A percentile compares a stretch with the other conserved stretches of the same genome.
Conservation (phyloP, 257 asterid genomes). For the Verbena officinalis region DNA sequence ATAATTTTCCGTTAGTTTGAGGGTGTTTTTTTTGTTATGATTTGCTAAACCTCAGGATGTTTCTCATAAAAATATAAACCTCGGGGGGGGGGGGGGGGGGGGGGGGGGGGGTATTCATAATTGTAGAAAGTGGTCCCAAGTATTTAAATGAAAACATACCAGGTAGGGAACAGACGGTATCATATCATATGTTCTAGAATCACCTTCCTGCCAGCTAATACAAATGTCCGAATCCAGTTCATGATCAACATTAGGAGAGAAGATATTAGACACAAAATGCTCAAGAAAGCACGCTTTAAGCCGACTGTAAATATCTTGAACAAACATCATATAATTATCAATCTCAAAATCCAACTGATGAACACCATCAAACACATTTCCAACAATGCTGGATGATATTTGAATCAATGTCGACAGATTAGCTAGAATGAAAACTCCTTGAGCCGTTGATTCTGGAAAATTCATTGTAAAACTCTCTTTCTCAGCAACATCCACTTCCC, state of each 20-base stretch:
- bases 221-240: conserved; percentile 35
- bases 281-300: conserved; percentile 49
- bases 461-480: conserved; percentile 40
- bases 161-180: conserved; percentile 66
- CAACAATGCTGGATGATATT: conserved; percentile 43
- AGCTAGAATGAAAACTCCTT: conserved; percentile 57
- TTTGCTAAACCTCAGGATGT: too few species aligned
- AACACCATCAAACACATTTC: conserved; percentile 43
- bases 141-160: conserved; percentile 40
- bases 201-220: conserved; percentile 37
- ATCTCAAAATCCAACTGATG: conserved; percentile 53
- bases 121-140: not conserved
- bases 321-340: conserved; percentile 33
- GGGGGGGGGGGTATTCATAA: too few species aligned
- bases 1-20: too few species aligned
- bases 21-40: too few species aligned
- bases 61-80: too few species aligned
- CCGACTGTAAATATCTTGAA: conserved; percentile 43
- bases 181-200: conserved; percentile 36
- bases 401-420: conserved; percentile 54
- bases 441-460: conserved; percentile 43
- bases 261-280: conserved; percentile 47
- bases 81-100: too few species aligned
- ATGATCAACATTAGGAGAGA: conserved; percentile 45
- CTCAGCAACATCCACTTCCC: conserved; percentile 27